Evolutionary conservation across 192 early-diverging fungal genomes (phyloP).

Genomic region (Neocallimastix lanati): DNA sequence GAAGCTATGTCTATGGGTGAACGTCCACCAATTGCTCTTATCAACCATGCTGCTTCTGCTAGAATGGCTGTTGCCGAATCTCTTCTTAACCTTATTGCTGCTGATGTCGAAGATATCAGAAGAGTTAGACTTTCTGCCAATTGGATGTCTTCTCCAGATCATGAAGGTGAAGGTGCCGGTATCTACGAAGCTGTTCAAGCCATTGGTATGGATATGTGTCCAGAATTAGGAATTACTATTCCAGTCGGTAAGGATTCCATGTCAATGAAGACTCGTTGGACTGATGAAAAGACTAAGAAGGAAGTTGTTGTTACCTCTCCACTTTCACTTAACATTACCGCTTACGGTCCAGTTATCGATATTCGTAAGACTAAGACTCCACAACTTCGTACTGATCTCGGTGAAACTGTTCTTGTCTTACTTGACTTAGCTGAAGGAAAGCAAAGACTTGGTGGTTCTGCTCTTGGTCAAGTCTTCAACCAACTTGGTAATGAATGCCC

Average conservation of each 20-base stretch:
- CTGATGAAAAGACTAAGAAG: conserved; percentile 11
- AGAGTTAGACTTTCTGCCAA: conserved; percentile 81
- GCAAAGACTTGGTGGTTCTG: conserved; percentile 80
- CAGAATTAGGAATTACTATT: conserved; percentile 75
- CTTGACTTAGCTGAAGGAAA: conserved; percentile 71
- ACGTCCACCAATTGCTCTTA: conserved; percentile 66
- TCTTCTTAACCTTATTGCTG: conserved; percentile 79
- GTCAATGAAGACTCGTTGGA: conserved; percentile 97
- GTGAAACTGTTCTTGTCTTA: conserved; percentile 52
- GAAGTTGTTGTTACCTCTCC: conserved; percentile 59
- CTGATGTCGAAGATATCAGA: conserved; percentile 42
- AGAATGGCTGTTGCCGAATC: conserved; percentile 95
- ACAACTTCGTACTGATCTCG: conserved; percentile 33
- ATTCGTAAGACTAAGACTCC: conserved; percentile 76
- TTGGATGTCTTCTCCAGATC: conserved; percentile 93
- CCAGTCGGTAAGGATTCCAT: conserved; percentile 99
- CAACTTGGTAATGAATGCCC: conserved; percentile 59
- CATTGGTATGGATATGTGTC: conserved; percentile 84
- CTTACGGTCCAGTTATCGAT: conserved; percentile 76
- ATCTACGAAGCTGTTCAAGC: conserved; percentile 86
- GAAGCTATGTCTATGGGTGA: conserved; percentile 99
- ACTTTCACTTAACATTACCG: conserved; percentile 79
- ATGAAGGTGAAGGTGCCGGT: conserved; percentile 77
- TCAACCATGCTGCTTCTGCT: conserved; percentile 72
- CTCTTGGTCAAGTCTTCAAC: conserved; percentile 86